Percentiles rank a stretch among this genome's conserved stretches.
These are phyloP conservation scores for Suhomyces choctaworum DNA, from an alignment of 1,139 yeast genomes.

Conservation along the genomic window DNA sequence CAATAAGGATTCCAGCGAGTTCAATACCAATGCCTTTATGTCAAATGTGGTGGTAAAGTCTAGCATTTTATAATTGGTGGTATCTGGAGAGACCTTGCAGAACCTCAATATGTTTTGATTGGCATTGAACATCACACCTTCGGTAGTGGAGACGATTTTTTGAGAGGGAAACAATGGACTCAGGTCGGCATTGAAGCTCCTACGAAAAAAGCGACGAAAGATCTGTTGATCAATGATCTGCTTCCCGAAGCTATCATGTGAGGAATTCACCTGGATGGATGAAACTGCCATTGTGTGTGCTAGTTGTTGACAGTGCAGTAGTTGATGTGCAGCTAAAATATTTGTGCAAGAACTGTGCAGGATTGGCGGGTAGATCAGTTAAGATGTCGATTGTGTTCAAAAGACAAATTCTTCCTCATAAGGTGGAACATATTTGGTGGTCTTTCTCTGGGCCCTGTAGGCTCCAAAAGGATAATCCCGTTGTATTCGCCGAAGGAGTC, in stretches of 20 bases:
- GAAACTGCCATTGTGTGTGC: too few relatives aligned
- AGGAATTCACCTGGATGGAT: too few relatives aligned
- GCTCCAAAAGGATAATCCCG: slow-evolving; percentile 10
- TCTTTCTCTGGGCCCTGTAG: slow-evolving; percentile 1
- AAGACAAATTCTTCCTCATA: slow-evolving; percentile 5
- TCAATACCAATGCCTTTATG: slow-evolving; percentile 28
- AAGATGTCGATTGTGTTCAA: neutral
- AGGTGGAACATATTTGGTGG: neutral
- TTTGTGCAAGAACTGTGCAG: too few relatives aligned
- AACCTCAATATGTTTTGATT: slow-evolving; percentile 31
- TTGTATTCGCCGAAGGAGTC: slow-evolving; percentile 2
- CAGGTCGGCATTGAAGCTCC: neutral
- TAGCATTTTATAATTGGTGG: slow-evolving; percentile 24
- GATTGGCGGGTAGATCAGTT: too few relatives aligned
- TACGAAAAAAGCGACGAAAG: slow-evolving; percentile 4
- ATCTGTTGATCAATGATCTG: slow-evolving; percentile 11
- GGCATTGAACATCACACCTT: slow-evolving; percentile 33
- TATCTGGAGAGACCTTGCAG: slow-evolving; percentile 25
- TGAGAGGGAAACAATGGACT: slow-evolving; percentile 3
- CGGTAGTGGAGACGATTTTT: slow-evolving; percentile 20
- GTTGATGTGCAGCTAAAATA: too few relatives aligned
- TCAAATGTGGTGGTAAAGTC: slow-evolving; percentile 16
- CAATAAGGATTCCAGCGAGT: slow-evolving; percentile 31
- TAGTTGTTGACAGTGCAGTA: too few relatives aligned
- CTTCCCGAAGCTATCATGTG: slow-evolving; percentile 7